These are phyloP conservation scores for Syncephalis plumigaleata DNA, from an alignment of 371 early-diverging fungal species.

Conservation along the genomic window DNA sequence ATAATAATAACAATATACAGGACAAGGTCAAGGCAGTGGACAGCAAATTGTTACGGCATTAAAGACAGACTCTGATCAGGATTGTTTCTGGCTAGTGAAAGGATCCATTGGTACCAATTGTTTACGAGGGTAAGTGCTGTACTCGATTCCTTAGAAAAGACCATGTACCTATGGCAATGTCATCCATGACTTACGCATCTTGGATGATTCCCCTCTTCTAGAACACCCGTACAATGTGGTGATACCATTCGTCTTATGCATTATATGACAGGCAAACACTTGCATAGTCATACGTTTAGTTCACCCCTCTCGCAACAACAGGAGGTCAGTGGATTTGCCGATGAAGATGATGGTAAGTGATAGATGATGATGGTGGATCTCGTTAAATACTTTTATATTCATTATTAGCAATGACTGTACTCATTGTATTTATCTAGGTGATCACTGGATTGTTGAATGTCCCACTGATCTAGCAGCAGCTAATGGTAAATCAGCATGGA, in stretches of 20 bases:
- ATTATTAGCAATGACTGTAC: no score
- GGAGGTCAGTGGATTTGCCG: conserved; percentile 67
- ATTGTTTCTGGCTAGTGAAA: conserved; percentile 40
- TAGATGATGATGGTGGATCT: no score
- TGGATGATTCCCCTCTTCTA: no score
- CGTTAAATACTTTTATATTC: no score
- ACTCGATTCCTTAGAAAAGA: no score
- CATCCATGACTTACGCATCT: no score
- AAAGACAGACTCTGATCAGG: conserved; percentile 43
- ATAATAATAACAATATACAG: no score
- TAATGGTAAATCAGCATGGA: conserved; percentile 38
- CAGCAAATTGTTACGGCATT: conserved; percentile 75
- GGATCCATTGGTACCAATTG: conserved; percentile 19
- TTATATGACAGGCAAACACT: conserved; percentile 41
- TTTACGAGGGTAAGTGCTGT: conserved; percentile 17
- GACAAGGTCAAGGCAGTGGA: conserved; percentile 46
- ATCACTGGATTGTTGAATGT: background rate
- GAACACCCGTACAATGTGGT: conserved; percentile 44
- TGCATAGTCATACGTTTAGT: conserved; percentile 39
- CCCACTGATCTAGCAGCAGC: conserved; percentile 6
- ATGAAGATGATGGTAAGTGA: conserved; percentile 23
- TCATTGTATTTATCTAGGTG: background rate
- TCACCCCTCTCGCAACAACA: conserved; percentile 59
- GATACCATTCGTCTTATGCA: conserved; percentile 45
- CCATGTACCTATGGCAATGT: no score